These are phyloP conservation scores for Pleurotus pulmonarius DNA, from an alignment of 768 basidiomycete species.

Conservation along the genomic window DNA sequence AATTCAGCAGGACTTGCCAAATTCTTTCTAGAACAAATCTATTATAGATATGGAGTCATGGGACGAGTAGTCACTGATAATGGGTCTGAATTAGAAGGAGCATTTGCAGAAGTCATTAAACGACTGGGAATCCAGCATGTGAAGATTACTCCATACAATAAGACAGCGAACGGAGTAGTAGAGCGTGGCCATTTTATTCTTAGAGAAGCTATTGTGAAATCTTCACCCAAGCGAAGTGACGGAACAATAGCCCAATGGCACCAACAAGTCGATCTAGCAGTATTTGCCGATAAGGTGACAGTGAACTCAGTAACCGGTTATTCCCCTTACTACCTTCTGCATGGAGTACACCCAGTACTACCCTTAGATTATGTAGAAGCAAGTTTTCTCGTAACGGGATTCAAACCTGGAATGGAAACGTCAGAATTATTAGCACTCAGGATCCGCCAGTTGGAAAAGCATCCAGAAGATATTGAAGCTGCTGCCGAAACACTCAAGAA, in stretches of 20 bases:
- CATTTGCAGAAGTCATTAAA: conserved; percentile 10
- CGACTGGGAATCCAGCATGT: conserved; percentile 18
- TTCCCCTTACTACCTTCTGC: conserved; percentile 20
- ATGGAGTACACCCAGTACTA: conserved; percentile 23
- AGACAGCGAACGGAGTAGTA: conserved; percentile 30
- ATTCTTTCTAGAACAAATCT: conserved; percentile 27
- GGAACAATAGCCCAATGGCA: neutral
- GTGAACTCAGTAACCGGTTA: conserved; percentile 15
- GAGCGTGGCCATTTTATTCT: conserved; percentile 28
- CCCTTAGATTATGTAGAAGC: conserved; percentile 28
- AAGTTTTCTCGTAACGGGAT: conserved; percentile 23
- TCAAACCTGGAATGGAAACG: conserved; percentile 8
- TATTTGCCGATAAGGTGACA: conserved; percentile 17
- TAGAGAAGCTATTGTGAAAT: conserved; percentile 23
- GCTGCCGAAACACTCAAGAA: conserved; percentile 14
- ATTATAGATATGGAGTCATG: conserved; percentile 27
- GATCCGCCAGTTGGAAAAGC: conserved; percentile 19
- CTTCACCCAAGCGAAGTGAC: neutral
- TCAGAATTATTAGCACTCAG: conserved; percentile 17
- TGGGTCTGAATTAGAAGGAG: conserved; percentile 19
- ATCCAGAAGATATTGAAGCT: conserved; percentile 12
- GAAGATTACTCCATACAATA: conserved; percentile 29
- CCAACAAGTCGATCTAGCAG: neutral
- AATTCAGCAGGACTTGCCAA: too few species aligned
- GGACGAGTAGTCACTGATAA: conserved; percentile 25